Percentiles rank a stretch among this genome's conserved stretches.
phyloP scores from a whole-genome alignment of 1,139 yeast species.

The Nakaseomyces bracarensis region DNA sequence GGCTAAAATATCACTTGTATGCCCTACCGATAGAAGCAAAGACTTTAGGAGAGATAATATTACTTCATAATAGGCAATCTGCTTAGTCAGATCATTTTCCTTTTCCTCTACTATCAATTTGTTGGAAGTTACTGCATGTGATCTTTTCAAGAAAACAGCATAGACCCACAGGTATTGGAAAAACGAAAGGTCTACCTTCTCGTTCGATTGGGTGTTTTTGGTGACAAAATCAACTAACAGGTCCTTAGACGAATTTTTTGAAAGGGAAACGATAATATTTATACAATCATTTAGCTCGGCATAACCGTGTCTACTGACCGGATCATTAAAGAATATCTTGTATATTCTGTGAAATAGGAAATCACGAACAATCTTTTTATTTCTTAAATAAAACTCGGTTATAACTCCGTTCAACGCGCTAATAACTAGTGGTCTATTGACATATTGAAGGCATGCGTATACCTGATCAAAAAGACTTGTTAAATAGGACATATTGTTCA shows the following conservation, averaged over 20 bases:
- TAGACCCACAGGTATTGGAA: constrained; percentile 58
- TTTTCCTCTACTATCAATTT: constrained; percentile 9
- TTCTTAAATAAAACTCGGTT: constrained; percentile 45
- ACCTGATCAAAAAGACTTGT: constrained; percentile 50
- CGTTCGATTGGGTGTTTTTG: constrained; percentile 12
- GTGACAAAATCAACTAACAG: constrained; percentile 39
- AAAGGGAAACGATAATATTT: constrained; percentile 57
- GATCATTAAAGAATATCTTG: constrained; percentile 32
- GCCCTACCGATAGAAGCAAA: constrained; percentile 38
- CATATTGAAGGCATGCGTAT: constrained; percentile 46
- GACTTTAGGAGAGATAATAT: constrained; percentile 42
- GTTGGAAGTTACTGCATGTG: background rate
- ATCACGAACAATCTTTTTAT: constrained; percentile 46
- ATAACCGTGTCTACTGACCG: constrained; percentile 35
- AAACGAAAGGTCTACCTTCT: constrained; percentile 27
- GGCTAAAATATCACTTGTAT: constrained; percentile 33
- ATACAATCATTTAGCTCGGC: constrained; percentile 50
- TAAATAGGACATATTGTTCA: constrained; percentile 46
- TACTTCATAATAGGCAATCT: constrained; percentile 34
- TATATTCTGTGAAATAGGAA: constrained; percentile 49
- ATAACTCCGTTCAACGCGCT: constrained; percentile 53
- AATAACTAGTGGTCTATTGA: constrained; percentile 53
- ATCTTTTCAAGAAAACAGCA: constrained; percentile 39
- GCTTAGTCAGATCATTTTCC: constrained; percentile 10
- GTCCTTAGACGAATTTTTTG: constrained; percentile 43